Conservation (phyloP, 768 basidiomycete species). For the Lyophyllum atratum region DNA sequence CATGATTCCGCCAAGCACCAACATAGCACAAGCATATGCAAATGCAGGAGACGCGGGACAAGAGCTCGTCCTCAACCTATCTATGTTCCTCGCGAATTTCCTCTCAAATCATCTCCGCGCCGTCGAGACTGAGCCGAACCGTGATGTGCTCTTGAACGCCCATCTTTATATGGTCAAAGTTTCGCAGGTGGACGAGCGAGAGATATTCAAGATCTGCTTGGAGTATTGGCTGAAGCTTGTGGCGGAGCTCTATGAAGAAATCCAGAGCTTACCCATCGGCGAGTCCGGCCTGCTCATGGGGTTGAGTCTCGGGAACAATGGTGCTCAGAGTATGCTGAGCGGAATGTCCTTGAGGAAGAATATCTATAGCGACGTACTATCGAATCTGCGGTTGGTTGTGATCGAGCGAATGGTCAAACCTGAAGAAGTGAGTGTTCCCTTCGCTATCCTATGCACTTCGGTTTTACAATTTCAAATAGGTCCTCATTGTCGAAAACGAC, state of each 20-base stretch:
- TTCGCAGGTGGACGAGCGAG: slow-evolving; percentile 96
- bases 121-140: slow-evolving; percentile 90
- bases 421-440: slow-evolving; percentile 73
- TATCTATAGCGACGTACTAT: slow-evolving; percentile 93
- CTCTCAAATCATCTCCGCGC: slow-evolving; percentile 89
- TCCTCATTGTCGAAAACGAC: slow-evolving; percentile 97
- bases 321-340: slow-evolving; percentile 67
- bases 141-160: slow-evolving; percentile 92
- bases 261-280: slow-evolving; percentile 87
- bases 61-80: slow-evolving; percentile 95
- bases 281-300: slow-evolving; percentile 88
- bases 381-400: slow-evolving; percentile 91
- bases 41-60: slow-evolving; percentile 91
- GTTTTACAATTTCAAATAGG: slow-evolving; percentile 45
- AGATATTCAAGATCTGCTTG: slow-evolving; percentile 98
- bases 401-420: slow-evolving; percentile 99
- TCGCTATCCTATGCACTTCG: not conserved
- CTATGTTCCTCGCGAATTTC: slow-evolving; percentile 97
- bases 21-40: slow-evolving; percentile 90
- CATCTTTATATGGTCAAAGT: slow-evolving; percentile 99
- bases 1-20: slow-evolving; percentile 95
- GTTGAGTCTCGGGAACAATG: slow-evolving; percentile 75
- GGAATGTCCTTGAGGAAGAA: slow-evolving; percentile 88
- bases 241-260: slow-evolving; percentile 95
- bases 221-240: slow-evolving; percentile 98